A percentile compares a stretch with the other conserved stretches of the same genome.
Conservation (phyloP, 306 rosid genomes). For the Arachis stenosperma region DNA sequence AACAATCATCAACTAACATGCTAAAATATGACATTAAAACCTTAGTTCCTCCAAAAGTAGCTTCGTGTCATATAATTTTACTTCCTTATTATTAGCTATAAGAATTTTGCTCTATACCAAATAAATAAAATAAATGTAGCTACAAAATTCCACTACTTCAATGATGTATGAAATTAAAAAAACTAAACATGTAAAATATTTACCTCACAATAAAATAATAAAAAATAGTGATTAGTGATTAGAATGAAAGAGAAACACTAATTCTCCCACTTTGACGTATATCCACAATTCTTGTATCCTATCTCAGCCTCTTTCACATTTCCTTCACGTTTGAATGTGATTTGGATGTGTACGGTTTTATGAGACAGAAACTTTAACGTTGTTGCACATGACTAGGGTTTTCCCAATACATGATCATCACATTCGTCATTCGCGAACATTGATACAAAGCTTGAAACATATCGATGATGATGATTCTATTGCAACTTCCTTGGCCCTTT, state of each 20-base stretch:
- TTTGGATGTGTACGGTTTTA: conserved; percentile 19
- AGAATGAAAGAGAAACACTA: conserved; percentile 29
- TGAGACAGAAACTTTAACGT: not conserved
- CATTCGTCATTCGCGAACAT: not conserved
- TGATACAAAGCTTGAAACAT: not conserved
- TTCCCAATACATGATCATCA: conserved; percentile 36
- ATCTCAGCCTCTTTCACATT: not conserved
- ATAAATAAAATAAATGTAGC: too few relatives aligned
- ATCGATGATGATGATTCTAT: not conserved
- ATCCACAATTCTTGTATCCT: conserved; percentile 44
- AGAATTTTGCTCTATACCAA: too few relatives aligned
- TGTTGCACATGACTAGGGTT: conserved; percentile 67
- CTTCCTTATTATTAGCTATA: too few relatives aligned
- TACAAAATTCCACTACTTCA: too few relatives aligned
- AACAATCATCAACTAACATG: too few relatives aligned
- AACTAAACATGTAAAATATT: conserved; percentile 11
- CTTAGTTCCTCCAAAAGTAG: too few relatives aligned
- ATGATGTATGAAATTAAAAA: not conserved
- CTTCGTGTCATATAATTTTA: too few relatives aligned
- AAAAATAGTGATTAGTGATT: conserved; percentile 33
- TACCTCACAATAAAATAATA: conserved; percentile 41
- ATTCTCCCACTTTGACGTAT: conserved; percentile 59
- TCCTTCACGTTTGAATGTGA: not conserved
- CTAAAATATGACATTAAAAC: too few relatives aligned
- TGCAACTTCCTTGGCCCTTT: not conserved